Evolutionary conservation across 306 rosid species (phyloP).

Genomic region (Styphnolobium japonicum): DNA sequence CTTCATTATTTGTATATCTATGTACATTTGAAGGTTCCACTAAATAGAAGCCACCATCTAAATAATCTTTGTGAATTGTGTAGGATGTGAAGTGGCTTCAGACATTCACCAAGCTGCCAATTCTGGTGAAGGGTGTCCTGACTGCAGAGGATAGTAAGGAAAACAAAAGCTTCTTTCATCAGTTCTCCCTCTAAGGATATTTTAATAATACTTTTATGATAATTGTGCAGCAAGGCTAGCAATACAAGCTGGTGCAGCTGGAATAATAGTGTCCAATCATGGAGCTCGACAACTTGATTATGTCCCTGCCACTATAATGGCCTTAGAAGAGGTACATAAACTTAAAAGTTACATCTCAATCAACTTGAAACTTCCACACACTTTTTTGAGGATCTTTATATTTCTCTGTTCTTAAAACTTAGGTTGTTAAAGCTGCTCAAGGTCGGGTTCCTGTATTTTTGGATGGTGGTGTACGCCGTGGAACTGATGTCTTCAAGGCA

Average conservation of each 20-base stretch:
- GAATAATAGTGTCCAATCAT: constrained; percentile 91
- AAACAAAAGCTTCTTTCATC: background rate
- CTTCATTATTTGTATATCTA: background rate
- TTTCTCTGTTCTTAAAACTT: background rate
- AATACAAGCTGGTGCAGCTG: constrained; percentile 83
- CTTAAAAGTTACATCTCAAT: no score
- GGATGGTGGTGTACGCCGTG: constrained; percentile 96
- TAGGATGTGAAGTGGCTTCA: constrained; percentile 99
- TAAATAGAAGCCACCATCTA: background rate
- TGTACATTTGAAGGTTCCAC: background rate
- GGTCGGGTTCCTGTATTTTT: constrained; percentile 89
- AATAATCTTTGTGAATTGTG: constrained; percentile 7
- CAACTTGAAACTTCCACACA: background rate
- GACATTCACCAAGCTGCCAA: constrained; percentile 81
- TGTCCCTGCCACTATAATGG: constrained; percentile 83
- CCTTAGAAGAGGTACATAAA: constrained; percentile 80
- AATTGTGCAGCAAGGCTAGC: constrained; percentile 77
- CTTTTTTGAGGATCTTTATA: background rate
- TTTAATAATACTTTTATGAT: background rate
- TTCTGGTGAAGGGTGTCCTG: constrained; percentile 89
- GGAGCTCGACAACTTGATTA: constrained; percentile 98
- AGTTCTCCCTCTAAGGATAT: background rate
- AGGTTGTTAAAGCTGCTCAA: constrained; percentile 95
- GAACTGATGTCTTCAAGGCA: constrained; percentile 97
- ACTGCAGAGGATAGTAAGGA: constrained; percentile 92